Conservation (phyloP, 2,329 filamentous ascomycete genomes). For the Hypoxylon sp. region DNA sequence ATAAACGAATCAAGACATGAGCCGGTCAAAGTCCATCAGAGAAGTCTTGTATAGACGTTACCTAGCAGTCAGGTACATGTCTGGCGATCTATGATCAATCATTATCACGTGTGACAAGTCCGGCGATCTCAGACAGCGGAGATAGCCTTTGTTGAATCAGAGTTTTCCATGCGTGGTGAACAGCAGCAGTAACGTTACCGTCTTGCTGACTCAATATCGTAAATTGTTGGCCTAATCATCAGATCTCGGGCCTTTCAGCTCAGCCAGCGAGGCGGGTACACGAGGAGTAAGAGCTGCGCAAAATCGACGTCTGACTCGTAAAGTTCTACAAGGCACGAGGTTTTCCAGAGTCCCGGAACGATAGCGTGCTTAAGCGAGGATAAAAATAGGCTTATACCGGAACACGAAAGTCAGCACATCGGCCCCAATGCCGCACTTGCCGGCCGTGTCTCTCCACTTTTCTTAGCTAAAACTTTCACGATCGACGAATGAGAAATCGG, state of each 20-base stretch:
- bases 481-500: constrained; percentile 9
- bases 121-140: not conserved
- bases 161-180: constrained; percentile 17
- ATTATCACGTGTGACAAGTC: not conserved
- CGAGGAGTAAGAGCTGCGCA: constrained; percentile 1
- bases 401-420: constrained; percentile 25
- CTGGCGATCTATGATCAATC: not conserved
- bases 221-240: constrained; percentile 18
- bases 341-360: constrained; percentile 30
- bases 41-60: not conserved
- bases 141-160: constrained; percentile 14
- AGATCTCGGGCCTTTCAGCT: constrained; percentile 8
- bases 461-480: constrained; percentile 2
- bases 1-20: not conserved
- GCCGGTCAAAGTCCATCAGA: not conserved
- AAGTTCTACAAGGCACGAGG: constrained; percentile 15
- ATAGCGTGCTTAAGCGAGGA: constrained; percentile 30
- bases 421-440: constrained; percentile 21
- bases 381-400: constrained; percentile 29
- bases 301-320: constrained; percentile 3
- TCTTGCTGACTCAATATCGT: constrained; percentile 15
- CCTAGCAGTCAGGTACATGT: not conserved
- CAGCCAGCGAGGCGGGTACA: constrained; percentile 5
- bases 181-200: constrained; percentile 34
- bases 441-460: constrained; percentile 11